These are phyloP conservation scores for Ambrosiella cleistominuta DNA, from an alignment of 2,329 filamentous ascomycete species.

Conservation along the genomic window DNA sequence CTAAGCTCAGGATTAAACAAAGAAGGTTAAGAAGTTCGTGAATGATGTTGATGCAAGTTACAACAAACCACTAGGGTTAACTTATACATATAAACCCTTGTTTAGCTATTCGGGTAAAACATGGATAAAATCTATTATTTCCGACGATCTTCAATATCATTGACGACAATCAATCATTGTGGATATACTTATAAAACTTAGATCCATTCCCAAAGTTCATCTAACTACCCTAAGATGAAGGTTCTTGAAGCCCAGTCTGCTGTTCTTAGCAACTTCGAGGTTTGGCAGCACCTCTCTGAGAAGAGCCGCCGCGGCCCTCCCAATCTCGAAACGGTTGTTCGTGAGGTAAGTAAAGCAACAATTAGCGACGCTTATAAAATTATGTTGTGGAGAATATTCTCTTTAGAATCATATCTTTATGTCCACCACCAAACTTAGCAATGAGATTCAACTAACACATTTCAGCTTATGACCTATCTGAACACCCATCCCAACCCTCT, in stretches of 20 bases:
- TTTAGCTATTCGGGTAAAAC: too few relatives aligned
- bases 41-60: too few relatives aligned
- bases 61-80: too few relatives aligned
- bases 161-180: too few relatives aligned
- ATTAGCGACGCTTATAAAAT: background rate
- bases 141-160: too few relatives aligned
- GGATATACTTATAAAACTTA: too few relatives aligned
- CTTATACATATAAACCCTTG: too few relatives aligned
- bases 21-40: too few relatives aligned
- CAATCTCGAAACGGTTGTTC: conserved; percentile 43
- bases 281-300: conserved; percentile 46
- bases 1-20: too few relatives aligned
- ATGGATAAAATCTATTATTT: too few relatives aligned
- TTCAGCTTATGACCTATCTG: conserved; percentile 44
- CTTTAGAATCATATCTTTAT: background rate
- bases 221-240: conserved; percentile 33
- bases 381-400: background rate
- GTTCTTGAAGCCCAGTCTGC: conserved; percentile 54
- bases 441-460: conserved; percentile 2
- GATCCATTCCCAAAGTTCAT: background rate
- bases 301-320: conserved; percentile 33
- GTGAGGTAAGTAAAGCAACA: conserved; percentile 34
- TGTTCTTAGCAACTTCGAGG: conserved; percentile 55
- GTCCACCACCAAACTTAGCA: too few relatives aligned
- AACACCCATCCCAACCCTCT: conserved; percentile 36